Base-by-base conservation (phyloP, 2,329 filamentous ascomycete genomes). In the Monosporascus ibericus region DNA sequence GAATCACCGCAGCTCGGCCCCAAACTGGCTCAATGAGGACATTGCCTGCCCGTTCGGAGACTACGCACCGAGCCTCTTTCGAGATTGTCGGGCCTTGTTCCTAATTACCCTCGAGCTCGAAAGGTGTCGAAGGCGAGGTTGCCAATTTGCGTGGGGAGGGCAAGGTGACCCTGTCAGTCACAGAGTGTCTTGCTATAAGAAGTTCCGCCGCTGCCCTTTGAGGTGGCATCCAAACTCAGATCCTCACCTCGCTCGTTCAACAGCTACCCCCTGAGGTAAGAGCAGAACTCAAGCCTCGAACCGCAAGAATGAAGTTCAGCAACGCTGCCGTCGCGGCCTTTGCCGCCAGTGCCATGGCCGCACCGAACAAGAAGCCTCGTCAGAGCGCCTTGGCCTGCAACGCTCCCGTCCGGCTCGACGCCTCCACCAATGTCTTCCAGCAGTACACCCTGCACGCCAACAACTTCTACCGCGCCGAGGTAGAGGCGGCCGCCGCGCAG, bases 391-490 rank as follows among this genome's bases (percentile, higher is more conserved):
- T 51, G 15, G 60, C 63, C 48, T 66, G 64, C 49, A 42, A 55
- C 3, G 55, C 60, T 14, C 61, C 65, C 11, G 65, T 68, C 58
- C 62, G 51, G 15, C 63, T 68, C 39, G 64, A 68, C 52, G 57
- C 65, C 27, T 57, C 50, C 55, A 63, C 60, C 61, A 68, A 68
- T 54, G 61, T 66, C 51, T 68, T 58, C 53, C 11, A 55, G 46
- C 54, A 58, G 11, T 66, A 67, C 60, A 66, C 54, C 48, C 61
- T 67, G 27, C 64, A 66, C 60, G 48, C 65, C 38, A 68, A 68
- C 61, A 61, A 52, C 48, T 67, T 67, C 61, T 68, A 61, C 60
- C 60, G 61, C 11, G 39, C 37, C 30, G 65, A 68, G 51, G 65
- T 68, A 24, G 54, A 60, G 18, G 56, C 55, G 18, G 65, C 65